A percentile compares a stretch with the other conserved stretches of the same genome.
These are phyloP conservation scores for Quercus mongolica DNA, from an alignment of 306 rosid genomes.

Conservation along the genomic window DNA sequence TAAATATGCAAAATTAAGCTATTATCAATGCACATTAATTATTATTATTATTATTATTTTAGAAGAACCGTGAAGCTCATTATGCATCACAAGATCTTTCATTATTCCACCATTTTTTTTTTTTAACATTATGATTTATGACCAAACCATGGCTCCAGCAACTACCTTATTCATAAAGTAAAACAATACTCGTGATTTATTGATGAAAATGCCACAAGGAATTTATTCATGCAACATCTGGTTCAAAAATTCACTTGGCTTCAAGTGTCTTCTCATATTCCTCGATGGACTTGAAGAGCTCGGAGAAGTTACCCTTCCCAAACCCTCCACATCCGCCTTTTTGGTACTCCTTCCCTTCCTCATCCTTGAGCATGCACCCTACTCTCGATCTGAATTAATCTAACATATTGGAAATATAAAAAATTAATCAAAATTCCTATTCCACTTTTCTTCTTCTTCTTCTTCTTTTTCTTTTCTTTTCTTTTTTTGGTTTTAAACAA, in stretches of 20 bases:
- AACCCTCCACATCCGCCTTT: conserved; percentile 95
- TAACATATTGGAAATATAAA: neutral
- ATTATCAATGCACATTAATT: too few species aligned
- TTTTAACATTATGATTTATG: neutral
- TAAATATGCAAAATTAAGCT: too few species aligned
- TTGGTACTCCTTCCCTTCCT: conserved; percentile 67
- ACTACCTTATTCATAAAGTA: neutral
- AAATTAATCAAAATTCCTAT: too few species aligned
- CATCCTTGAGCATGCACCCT: conserved; percentile 83
- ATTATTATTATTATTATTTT: too few species aligned
- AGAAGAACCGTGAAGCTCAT: too few species aligned
- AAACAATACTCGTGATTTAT: too few species aligned
- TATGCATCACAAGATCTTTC: too few species aligned
- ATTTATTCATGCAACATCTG: conserved; percentile 19
- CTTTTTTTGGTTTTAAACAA: too few species aligned
- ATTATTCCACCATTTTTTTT: neutral
- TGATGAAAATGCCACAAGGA: neutral
- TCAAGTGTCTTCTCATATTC: conserved; percentile 87
- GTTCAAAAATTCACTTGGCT: conserved; percentile 33
- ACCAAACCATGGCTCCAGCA: conserved; percentile 12
- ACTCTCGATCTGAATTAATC: conserved; percentile 60
- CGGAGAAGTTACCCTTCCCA: conserved; percentile 94
- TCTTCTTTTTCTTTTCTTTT: accelerated
- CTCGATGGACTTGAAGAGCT: conserved; percentile 88
- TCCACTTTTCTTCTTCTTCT: too few species aligned